A percentile compares a stretch with the other conserved stretches of the same genome.
These are phyloP conservation scores for Neonectria hederae DNA, from an alignment of 2,329 filamentous ascomycete genomes.

Conservation along the genomic window DNA sequence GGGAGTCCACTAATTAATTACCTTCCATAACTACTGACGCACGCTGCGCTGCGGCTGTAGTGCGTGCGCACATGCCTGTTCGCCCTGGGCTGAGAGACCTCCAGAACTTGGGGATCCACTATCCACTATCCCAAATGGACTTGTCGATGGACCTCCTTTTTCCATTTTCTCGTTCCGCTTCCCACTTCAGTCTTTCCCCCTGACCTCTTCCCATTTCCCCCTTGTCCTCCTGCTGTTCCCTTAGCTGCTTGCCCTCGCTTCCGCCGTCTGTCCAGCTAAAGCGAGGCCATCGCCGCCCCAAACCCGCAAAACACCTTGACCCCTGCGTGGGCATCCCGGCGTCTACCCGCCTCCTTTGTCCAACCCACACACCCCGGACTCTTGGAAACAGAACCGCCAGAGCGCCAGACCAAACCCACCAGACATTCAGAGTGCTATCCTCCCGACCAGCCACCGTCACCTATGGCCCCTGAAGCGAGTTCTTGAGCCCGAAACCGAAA, in stretches of 20 bases:
- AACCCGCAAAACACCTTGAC: background rate
- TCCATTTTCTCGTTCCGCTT: conserved; percentile 20
- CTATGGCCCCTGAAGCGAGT: conserved; percentile 32
- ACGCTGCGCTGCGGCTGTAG: conserved; percentile 1
- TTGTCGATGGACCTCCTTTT: conserved; percentile 43
- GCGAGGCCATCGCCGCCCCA: conserved; percentile 2
- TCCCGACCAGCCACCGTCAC: conserved; percentile 28
- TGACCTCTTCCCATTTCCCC: conserved; percentile 35
- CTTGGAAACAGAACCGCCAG: background rate
- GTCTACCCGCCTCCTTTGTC: conserved; percentile 21
- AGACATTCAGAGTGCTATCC: conserved; percentile 4
- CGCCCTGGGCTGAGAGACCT: conserved; percentile 12
- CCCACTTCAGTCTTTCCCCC: conserved; percentile 21
- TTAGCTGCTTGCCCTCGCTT: conserved; percentile 1
- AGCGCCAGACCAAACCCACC: conserved; percentile 3
- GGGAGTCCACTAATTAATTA: background rate
- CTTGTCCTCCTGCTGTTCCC: background rate
- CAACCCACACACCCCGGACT: background rate
- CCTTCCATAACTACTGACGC: background rate
- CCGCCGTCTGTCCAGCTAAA: conserved; percentile 1
- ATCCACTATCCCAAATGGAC: conserved; percentile 29
- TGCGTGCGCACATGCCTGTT: background rate
- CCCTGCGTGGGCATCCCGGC: conserved; percentile 10
- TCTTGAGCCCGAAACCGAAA: conserved; percentile 15
- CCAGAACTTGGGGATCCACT: conserved; percentile 36